phyloP scores from a whole-genome alignment of 2,329 filamentous ascomycete species.

The Calonectria pauciramosa region DNA sequence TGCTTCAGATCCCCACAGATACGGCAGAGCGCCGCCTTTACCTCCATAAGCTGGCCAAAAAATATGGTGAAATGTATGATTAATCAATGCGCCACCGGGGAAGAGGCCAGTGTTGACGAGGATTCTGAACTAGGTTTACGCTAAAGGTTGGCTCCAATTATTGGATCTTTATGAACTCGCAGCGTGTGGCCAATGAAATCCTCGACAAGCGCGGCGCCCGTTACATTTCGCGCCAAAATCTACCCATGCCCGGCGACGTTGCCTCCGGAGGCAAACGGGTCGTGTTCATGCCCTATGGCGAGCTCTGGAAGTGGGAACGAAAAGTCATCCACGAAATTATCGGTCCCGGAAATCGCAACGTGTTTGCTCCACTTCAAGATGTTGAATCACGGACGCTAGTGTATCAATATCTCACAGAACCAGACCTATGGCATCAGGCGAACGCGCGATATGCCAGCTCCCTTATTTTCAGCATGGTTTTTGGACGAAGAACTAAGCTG shows the following conservation, averaged over 20 bases:
- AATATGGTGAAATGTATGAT: background rate
- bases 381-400: background rate
- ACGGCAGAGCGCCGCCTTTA: background rate
- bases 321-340: conserved; percentile 28
- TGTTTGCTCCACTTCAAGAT: background rate
- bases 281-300: conserved; percentile 23
- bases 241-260: background rate
- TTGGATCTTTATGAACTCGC: conserved; percentile 20
- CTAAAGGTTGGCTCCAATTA: conserved; percentile 13
- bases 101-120: background rate
- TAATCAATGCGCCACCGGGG: background rate
- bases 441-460: background rate
- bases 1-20: background rate
- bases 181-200: conserved; percentile 15
- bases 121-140: background rate
- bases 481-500: background rate
- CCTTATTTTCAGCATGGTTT: background rate
- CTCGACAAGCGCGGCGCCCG: conserved; percentile 14
- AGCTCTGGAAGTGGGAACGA: conserved; percentile 22
- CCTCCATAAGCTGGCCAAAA: background rate
- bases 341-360: conserved; percentile 11
- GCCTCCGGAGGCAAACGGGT: conserved; percentile 8
- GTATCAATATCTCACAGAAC: background rate
- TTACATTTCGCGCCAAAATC: background rate
- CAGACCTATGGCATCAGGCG: background rate